phyloP scores from a whole-genome alignment of 2,329 filamentous ascomycete genomes.

The Aspergillus hiratsukae region DNA sequence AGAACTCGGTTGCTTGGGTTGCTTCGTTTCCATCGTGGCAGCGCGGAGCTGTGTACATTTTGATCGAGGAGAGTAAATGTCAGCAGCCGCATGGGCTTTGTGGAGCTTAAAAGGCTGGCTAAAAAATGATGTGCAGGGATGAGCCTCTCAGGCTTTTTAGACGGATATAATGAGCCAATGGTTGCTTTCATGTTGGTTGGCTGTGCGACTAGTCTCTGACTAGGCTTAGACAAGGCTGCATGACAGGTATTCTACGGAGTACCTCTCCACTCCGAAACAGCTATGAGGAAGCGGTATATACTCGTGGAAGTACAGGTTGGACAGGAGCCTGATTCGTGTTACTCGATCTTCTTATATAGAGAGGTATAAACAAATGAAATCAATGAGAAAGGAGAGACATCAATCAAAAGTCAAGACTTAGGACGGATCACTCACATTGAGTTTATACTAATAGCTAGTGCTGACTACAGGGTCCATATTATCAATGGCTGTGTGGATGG shows the following conservation, averaged over 20 bases:
- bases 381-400: neutral
- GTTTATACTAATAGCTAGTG: neutral
- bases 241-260: neutral
- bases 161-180: neutral
- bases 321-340: too few relatives aligned
- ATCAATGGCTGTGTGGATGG: neutral
- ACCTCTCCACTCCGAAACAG: neutral
- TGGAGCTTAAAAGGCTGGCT: neutral
- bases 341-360: neutral
- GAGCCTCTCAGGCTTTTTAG: neutral
- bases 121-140: neutral
- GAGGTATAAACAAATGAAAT: neutral
- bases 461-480: neutral
- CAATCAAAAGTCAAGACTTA: neutral
- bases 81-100: neutral
- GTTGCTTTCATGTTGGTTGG: neutral
- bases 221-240: neutral
- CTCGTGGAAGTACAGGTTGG: too few relatives aligned
- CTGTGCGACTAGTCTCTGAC: neutral
- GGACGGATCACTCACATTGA: neutral
- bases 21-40: neutral
- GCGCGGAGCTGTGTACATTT: neutral
- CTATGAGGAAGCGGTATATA: neutral
- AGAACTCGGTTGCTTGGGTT: neutral
- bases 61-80: neutral